phyloP scores from a whole-genome alignment of 106 monocot species.

The Agapanthus africanus region DNA sequence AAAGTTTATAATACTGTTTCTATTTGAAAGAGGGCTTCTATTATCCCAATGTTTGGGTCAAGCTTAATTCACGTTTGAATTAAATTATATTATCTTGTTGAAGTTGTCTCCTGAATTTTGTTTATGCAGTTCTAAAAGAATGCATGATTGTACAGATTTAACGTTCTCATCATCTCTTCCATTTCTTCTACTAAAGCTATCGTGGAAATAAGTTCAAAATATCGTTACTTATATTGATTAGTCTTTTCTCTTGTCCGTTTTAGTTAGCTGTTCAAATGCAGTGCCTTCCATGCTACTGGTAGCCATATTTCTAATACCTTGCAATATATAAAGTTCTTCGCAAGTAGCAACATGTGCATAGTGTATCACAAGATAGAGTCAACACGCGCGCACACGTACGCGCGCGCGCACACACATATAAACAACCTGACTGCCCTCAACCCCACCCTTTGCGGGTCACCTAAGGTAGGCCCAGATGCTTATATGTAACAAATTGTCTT shows the following conservation, averaged over 20 bases:
- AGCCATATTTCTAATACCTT: too few relatives aligned
- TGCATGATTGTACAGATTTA: background rate
- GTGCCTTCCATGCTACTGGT: too few relatives aligned
- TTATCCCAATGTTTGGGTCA: background rate
- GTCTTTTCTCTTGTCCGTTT: background rate
- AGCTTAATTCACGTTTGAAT: background rate
- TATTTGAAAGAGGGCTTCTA: background rate
- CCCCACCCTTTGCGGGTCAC: too few relatives aligned
- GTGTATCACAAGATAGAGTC: too few relatives aligned
- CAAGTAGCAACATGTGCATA: too few relatives aligned
- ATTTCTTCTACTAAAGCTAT: background rate
- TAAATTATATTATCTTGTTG: background rate
- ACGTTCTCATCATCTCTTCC: background rate
- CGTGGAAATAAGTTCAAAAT: background rate
- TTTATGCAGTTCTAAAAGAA: background rate
- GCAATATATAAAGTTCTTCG: too few relatives aligned
- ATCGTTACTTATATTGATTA: background rate
- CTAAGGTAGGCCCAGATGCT: background rate
- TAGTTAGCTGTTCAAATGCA: background rate
- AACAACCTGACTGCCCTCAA: too few relatives aligned
- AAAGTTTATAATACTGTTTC: background rate
- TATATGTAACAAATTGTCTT: background rate
- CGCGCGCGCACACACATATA: too few relatives aligned
- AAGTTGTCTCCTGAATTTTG: background rate
- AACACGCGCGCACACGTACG: too few relatives aligned